Conservation (phyloP, 202 grass and related monocot species). For the Schoenoplectus tabernaemontani region DNA sequence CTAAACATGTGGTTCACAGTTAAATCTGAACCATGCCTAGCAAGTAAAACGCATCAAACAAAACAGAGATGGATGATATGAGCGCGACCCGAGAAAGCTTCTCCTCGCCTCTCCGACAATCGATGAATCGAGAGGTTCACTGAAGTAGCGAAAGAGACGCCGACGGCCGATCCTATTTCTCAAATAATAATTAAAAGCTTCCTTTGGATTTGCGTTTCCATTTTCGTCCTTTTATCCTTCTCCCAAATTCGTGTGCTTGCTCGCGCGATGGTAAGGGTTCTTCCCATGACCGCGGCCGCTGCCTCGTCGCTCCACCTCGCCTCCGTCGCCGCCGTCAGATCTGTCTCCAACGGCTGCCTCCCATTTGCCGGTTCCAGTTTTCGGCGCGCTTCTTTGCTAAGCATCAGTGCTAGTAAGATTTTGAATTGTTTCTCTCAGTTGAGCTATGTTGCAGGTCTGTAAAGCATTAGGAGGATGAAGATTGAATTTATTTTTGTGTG, state of each 20-base stretch:
- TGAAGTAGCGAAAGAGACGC: not conserved
- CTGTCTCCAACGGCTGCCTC: constrained; percentile 19
- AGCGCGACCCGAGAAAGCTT: not conserved
- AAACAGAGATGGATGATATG: not conserved
- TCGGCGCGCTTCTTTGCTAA: constrained; percentile 11
- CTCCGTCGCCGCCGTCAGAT: constrained; percentile 22
- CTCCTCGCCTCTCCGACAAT: not conserved
- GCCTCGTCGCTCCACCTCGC: constrained; percentile 36
- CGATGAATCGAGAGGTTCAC: not conserved
- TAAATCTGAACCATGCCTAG: not conserved
- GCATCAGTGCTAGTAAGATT: constrained; percentile 30
- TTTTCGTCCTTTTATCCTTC: not conserved
- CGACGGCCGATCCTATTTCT: not conserved
- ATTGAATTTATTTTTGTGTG: not conserved
- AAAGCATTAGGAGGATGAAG: not conserved
- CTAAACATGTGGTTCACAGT: not conserved
- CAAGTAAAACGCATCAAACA: not conserved
- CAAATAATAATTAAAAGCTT: not conserved
- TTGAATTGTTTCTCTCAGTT: not conserved
- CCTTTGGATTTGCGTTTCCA: constrained; percentile 11
- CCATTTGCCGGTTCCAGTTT: not conserved
- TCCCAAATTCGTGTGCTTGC: not conserved
- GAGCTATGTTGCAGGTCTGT: not conserved
- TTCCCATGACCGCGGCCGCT: constrained; percentile 25
- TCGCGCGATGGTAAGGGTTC: constrained; percentile 38